Conservation (phyloP, 2,329 filamentous ascomycete species). For the Pestalotiopsis fici region DNA sequence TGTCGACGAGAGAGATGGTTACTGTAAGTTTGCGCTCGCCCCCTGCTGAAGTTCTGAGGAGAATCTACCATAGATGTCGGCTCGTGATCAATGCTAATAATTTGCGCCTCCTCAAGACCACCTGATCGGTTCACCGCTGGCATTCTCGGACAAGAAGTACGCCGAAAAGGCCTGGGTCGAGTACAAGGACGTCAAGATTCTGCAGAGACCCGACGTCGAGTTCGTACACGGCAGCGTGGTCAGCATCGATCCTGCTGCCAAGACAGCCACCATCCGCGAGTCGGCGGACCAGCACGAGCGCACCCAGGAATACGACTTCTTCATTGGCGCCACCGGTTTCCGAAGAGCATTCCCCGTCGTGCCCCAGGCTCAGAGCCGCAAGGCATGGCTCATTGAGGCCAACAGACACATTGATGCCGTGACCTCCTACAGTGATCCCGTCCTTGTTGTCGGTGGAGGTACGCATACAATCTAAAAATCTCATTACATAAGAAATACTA, state of each 20-base stretch:
- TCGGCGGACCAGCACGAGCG: conserved; percentile 41
- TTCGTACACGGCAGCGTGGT: conserved; percentile 68
- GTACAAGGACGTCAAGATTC: conserved; percentile 65
- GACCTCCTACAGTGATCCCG: conserved; percentile 52
- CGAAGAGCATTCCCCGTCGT: conserved; percentile 72
- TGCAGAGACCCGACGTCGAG: conserved; percentile 63
- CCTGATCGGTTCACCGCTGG: conserved; percentile 74
- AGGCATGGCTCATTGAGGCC: conserved; percentile 65
- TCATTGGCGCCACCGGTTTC: conserved; percentile 72
- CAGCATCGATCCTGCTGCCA: conserved; percentile 58
- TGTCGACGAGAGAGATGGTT: conserved; percentile 81
- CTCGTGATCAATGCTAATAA: background rate
- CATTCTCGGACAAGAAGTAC: conserved; percentile 64
- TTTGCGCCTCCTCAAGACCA: conserved; percentile 55
- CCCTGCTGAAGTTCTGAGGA: conserved; percentile 6
- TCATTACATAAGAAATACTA: background rate
- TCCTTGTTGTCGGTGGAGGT: conserved; percentile 76
- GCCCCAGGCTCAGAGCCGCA: conserved; percentile 63
- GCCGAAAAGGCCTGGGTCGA: conserved; percentile 70
- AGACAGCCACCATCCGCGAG: conserved; percentile 59
- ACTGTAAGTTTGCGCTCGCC: conserved; percentile 56
- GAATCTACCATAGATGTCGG: conserved; percentile 9
- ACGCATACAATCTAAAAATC: conserved; percentile 5
- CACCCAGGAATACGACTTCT: conserved; percentile 68
- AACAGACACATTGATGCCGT: conserved; percentile 59